Base-by-base conservation (phyloP, 768 basidiomycete species). In the Saitozyma sp. region DNA sequence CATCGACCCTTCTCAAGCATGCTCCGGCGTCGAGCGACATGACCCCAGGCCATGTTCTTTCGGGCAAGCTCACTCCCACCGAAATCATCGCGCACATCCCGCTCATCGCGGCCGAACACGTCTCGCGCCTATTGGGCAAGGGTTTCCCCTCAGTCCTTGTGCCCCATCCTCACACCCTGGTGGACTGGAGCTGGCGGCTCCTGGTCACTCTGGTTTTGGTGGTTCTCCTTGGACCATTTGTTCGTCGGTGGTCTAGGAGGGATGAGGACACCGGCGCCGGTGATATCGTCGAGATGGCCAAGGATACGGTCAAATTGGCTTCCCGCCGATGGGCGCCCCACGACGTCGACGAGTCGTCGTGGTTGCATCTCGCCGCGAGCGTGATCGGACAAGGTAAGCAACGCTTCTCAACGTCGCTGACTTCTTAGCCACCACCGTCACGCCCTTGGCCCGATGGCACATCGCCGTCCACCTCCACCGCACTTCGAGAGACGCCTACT, bases 171-270 rank as follows among this genome's bases (percentile, higher is more conserved):
- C 58, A 63, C 9, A 66, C 63, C 8, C 48, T 78, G 29, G 62
- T 78, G n/a, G 73, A 73, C 42, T 74, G 73, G 75, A 63, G 65
- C 6, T 75, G 73, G 73, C 55, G 69, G 17, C 16, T 75, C 38
- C 41, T 76, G 13, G 64, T 78, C 14, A 72, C 70, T 20, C 54
- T 64, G 1, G 61, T 75, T 8, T 56, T 78, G 29, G 63, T 63
- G 19, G 53, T 64, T 8, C 56, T 73, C 2, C 62, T 73, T 8
- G 65, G 72, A n/a, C 69, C 73, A 0, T 58, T 78, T 46, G 17
- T 73, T 38, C 16, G 51, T 17, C 59, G 63, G 2, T 65, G 59
- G 63, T 54, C 55, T 41, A 48, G 17, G 38, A 59, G 58, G 20
- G 61, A 53, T 11, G 59, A 66, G 8, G 59, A 67, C 0, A 58